Evolutionary conservation across 2,329 filamentous ascomycete genomes (phyloP).

Genomic region (Dactylellina leptospora): DNA sequence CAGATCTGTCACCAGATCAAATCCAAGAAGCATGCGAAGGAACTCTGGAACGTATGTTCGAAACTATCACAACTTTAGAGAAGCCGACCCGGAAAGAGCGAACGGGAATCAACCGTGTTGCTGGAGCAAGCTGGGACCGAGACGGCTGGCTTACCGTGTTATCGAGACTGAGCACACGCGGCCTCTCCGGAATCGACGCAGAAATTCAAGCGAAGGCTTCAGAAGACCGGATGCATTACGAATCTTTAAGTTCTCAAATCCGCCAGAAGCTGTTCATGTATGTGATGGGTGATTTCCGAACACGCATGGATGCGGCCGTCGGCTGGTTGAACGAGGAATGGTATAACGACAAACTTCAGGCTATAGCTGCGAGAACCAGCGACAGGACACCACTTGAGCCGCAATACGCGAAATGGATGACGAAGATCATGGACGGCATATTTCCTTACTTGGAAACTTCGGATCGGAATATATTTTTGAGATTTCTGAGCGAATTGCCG

Average conservation of each 20-base stretch:
- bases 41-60: slow-evolving; percentile 79
- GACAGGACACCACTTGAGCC: slow-evolving; percentile 63
- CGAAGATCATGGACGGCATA: slow-evolving; percentile 86
- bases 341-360: slow-evolving; percentile 82
- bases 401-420: slow-evolving; percentile 80
- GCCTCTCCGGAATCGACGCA: slow-evolving; percentile 68
- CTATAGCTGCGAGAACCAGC: slow-evolving; percentile 60
- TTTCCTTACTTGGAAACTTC: slow-evolving; percentile 88
- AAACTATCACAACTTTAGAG: slow-evolving; percentile 77
- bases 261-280: slow-evolving; percentile 84
- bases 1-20: slow-evolving; percentile 75
- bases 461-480: slow-evolving; percentile 81
- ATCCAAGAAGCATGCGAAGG: slow-evolving; percentile 77
- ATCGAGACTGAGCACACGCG: slow-evolving; percentile 82
- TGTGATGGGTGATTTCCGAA: slow-evolving; percentile 89
- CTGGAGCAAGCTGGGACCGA: slow-evolving; percentile 81
- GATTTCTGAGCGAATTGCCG: slow-evolving; percentile 91
- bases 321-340: slow-evolving; percentile 97
- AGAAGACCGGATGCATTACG: slow-evolving; percentile 57
- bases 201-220: slow-evolving; percentile 68
- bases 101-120: slow-evolving; percentile 81
- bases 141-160: slow-evolving; percentile 93
- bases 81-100: slow-evolving; percentile 71
- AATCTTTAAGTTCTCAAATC: slow-evolving; percentile 72
- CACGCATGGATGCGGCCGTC: slow-evolving; percentile 86